Evolutionary conservation across 164 flowering plant genomes (phyloP).

Genomic region (Magnolia kwangsiensis): DNA sequence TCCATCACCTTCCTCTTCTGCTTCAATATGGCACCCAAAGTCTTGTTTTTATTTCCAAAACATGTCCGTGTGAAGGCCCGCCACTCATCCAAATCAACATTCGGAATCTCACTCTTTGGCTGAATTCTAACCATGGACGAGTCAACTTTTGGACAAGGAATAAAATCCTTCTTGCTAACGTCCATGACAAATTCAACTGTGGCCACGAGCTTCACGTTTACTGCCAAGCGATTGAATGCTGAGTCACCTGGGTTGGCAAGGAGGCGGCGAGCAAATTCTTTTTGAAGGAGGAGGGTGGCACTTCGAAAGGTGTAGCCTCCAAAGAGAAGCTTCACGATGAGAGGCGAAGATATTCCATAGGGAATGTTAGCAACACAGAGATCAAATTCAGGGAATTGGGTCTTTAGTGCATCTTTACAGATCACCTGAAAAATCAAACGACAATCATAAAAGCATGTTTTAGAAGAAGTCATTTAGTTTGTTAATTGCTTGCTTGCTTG

Average conservation of each 20-base stretch:
- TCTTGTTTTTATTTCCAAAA: conserved; percentile 85
- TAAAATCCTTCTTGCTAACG: conserved; percentile 86
- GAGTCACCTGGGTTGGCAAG: conserved; percentile 86
- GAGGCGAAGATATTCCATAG: conserved; percentile 80
- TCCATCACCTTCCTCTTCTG: conserved; percentile 82
- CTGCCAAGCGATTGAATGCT: conserved; percentile 78
- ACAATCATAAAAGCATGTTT: background rate
- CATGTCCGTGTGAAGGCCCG: conserved; percentile 76
- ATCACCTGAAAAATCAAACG: conserved; percentile 52
- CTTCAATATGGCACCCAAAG: conserved; percentile 83
- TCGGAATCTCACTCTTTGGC: conserved; percentile 55
- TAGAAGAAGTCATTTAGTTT: background rate
- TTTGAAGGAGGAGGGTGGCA: conserved; percentile 83
- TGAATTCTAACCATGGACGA: conserved; percentile 73
- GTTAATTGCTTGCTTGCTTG: background rate
- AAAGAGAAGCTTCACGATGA: conserved; percentile 65
- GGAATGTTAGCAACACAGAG: conserved; percentile 91
- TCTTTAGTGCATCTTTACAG: conserved; percentile 63
- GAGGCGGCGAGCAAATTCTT: conserved; percentile 81
- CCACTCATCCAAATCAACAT: conserved; percentile 78
- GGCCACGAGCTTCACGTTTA: conserved; percentile 80
- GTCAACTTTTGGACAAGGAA: conserved; percentile 86
- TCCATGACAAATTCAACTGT: conserved; percentile 77
- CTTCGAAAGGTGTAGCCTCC: conserved; percentile 49
- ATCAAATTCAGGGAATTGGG: conserved; percentile 73